Base-by-base conservation (phyloP, 495 filamentous ascomycete species). In the Trichoderma parareesei region DNA sequence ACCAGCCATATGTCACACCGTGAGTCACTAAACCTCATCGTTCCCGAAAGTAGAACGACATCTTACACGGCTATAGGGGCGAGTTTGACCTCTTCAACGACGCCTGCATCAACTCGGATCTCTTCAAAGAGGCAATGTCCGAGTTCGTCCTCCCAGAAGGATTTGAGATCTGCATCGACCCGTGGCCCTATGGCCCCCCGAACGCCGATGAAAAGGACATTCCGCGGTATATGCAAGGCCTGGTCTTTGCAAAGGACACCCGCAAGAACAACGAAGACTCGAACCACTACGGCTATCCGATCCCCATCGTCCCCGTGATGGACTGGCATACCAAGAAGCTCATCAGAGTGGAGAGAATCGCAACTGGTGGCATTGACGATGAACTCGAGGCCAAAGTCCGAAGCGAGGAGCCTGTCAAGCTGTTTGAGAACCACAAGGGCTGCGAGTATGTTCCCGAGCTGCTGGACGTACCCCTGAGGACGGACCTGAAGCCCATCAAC, bases 131-230 rank as follows among this genome's bases (percentile, higher is more conserved):
- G 49, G 87, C 84, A 18, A 71, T 89, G 9, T 73, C 80, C 5
- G 83, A 87, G 49, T 83, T 90, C 65, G 73, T 79, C 27, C 73
- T 91, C 5, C 88, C 88, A 6, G 78, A 84, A 42, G 82, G 84
- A 48, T 86, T 88, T 61, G 78, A 80, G 64, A 76, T 90, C 43
- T 79, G 87, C 63, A 88, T 88, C 69, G 87, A 89, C 76, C 87
- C 86, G 20, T 90, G 87, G 85, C 86, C 85, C 5, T 89, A 88
- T 70, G 87, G 87, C 10, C 84, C 85, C 2, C 77, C 82, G 43
- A 86, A 88, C 27, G 76, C 74, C 10, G 79, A 84, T 42, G 83
- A 85, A 42, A 82, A 85, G 43, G 80, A 84, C 46, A 74, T 81
- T 5, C 84, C 75, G 48, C 75, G 77, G n/a, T 76, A 74, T 55